phyloP scores from a whole-genome alignment of 495 filamentous ascomycete species.

The Daldinia childiae region DNA sequence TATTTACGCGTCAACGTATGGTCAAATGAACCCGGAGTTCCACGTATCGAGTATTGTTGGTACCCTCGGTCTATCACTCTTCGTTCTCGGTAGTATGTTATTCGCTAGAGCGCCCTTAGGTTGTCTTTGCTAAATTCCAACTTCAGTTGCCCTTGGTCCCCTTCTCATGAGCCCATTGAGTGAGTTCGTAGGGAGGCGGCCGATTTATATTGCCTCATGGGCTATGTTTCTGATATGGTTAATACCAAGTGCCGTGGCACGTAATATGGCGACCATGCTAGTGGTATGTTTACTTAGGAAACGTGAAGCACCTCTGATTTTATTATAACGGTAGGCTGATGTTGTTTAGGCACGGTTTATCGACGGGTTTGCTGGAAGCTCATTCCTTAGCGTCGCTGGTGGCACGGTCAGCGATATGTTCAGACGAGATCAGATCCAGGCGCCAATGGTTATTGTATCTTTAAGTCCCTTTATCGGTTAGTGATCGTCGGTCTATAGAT shows the following conservation, averaged over 20 bases:
- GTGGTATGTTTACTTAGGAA: conserved; percentile 49
- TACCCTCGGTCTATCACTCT: conserved; percentile 81
- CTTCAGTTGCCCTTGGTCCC: conserved; percentile 69
- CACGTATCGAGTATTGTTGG: conserved; percentile 72
- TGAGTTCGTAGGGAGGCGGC: conserved; percentile 89
- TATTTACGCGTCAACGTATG: conserved; percentile 87
- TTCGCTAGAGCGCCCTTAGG: conserved; percentile 23
- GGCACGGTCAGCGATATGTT: conserved; percentile 95
- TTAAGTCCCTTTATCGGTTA: conserved; percentile 81
- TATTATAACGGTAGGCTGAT: neutral
- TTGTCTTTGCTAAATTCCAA: conserved; percentile 23
- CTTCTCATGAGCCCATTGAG: conserved; percentile 69
- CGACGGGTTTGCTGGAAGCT: conserved; percentile 82
- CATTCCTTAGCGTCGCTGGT: conserved; percentile 89
- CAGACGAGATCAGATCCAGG: conserved; percentile 73
- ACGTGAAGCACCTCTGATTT: neutral
- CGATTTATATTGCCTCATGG: conserved; percentile 85
- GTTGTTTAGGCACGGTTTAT: conserved; percentile 72
- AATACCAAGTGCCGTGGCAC: conserved; percentile 86
- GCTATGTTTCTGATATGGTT: conserved; percentile 83
- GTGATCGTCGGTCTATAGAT: conserved; percentile 42
- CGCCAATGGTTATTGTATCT: conserved; percentile 73
- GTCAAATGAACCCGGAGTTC: conserved; percentile 83
- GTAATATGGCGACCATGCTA: conserved; percentile 85
- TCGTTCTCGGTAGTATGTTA: conserved; percentile 72